These are phyloP conservation scores for Byssothecium circinans DNA, from an alignment of 2,329 filamentous ascomycete species.

Conservation along the genomic window DNA sequence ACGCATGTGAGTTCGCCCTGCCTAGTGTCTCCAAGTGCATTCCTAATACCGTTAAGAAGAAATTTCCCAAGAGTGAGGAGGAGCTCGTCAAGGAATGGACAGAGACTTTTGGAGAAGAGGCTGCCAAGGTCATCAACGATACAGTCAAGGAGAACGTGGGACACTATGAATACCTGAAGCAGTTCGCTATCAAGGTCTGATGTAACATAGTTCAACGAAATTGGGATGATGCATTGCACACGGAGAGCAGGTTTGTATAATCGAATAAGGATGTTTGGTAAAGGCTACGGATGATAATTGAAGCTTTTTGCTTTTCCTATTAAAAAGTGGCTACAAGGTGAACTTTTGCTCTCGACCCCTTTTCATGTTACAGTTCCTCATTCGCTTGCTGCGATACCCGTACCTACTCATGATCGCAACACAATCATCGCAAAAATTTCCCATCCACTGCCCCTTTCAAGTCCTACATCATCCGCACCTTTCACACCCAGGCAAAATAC, in stretches of 20 bases:
- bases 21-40: background rate
- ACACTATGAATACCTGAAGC: slow-evolving; percentile 81
- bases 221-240: background rate
- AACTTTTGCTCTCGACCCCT: too few species aligned
- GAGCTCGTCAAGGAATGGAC: slow-evolving; percentile 71
- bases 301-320: too few species aligned
- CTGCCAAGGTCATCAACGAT: slow-evolving; percentile 67
- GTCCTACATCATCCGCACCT: too few species aligned
- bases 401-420: too few species aligned
- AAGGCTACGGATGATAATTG: background rate
- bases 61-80: slow-evolving; percentile 65
- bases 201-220: background rate
- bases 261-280: background rate
- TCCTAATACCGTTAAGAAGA: slow-evolving; percentile 44
- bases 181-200: slow-evolving; percentile 64
- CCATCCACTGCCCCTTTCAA: too few species aligned
- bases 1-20: slow-evolving; percentile 54
- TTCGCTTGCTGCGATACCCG: too few species aligned
- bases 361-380: too few species aligned
- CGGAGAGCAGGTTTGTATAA: background rate
- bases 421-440: too few species aligned
- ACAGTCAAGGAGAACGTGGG: slow-evolving; percentile 71
- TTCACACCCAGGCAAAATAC: too few species aligned
- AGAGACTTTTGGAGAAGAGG: slow-evolving; percentile 73
- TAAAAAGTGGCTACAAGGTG: too few species aligned